Evolutionary conservation across 73 alveolate species (phyloP).

Genomic region (Blepharisma japonicum): DNA sequence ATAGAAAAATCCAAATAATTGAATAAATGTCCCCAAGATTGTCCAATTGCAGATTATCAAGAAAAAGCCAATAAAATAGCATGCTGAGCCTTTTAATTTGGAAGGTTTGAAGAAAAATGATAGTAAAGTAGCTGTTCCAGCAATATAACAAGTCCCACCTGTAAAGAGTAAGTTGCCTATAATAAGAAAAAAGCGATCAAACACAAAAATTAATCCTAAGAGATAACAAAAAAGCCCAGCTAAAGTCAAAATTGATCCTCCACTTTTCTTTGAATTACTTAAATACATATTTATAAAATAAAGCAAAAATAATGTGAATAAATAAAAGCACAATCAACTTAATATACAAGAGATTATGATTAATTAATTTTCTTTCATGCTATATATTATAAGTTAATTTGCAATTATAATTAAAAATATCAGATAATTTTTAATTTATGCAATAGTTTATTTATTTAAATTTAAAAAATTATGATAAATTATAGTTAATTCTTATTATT

Average conservation of each 20-base stretch:
- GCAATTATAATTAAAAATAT: too few species aligned
- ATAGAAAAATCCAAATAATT: neutral
- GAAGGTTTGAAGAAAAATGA: slow-evolving; percentile 14
- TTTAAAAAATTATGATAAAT: too few species aligned
- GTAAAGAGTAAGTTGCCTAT: neutral
- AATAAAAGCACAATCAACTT: too few species aligned
- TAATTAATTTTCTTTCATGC: too few species aligned
- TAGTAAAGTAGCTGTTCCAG: neutral
- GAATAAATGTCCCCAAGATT: neutral
- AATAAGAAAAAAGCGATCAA: neutral
- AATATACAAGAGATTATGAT: too few species aligned
- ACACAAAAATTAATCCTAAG: neutral
- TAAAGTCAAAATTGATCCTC: neutral
- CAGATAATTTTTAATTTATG: too few species aligned
- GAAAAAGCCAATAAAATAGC: neutral
- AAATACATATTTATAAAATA: slow-evolving; percentile 5
- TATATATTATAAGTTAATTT: too few species aligned
- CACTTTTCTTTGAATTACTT: neutral
- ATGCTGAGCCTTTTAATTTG: slow-evolving; percentile 7
- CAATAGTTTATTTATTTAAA: too few species aligned
- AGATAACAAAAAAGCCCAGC: neutral
- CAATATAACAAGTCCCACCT: slow-evolving; percentile 1
- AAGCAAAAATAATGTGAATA: too few species aligned
- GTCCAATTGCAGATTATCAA: neutral
- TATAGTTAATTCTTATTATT: too few species aligned